Evolutionary conservation across 2,329 filamentous ascomycete genomes (phyloP).

Genomic region (Diaporthe nobilis): DNA sequence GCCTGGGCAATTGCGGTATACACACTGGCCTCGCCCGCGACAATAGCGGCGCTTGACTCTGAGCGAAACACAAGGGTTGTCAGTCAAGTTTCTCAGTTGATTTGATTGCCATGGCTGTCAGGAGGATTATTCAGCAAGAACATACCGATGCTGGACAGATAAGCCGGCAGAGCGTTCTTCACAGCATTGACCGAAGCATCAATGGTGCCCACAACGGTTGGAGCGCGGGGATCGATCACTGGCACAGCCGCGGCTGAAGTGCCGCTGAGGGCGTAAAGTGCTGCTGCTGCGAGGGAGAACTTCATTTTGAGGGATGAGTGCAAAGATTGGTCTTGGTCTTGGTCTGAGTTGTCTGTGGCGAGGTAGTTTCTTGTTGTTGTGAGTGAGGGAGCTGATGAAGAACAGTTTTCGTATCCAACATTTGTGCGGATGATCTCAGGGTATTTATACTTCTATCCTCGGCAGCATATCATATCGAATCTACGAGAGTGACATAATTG

Average conservation of each 20-base stretch:
- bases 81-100: neutral
- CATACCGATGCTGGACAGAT: constrained; percentile 1
- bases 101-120: neutral
- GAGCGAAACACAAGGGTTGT: neutral
- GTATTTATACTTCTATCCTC: neutral
- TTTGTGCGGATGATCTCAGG: neutral
- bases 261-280: neutral
- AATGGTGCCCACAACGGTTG: constrained; percentile 14
- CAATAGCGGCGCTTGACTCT: neutral
- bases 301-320: constrained; percentile 5
- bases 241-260: neutral
- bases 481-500: neutral
- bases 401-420: too few species aligned
- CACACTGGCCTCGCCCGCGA: neutral
- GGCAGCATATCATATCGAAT: neutral
- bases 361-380: neutral
- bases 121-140: too few species aligned
- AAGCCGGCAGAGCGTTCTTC: neutral
- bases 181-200: neutral
- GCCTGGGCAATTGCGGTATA: neutral
- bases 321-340: neutral
- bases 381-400: neutral
- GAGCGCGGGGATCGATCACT: neutral
- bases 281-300: constrained; percentile 5
- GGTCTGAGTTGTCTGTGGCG: neutral